phyloP scores from a whole-genome alignment of 371 early-diverging fungal species.

The Circinella umbellata region DNA sequence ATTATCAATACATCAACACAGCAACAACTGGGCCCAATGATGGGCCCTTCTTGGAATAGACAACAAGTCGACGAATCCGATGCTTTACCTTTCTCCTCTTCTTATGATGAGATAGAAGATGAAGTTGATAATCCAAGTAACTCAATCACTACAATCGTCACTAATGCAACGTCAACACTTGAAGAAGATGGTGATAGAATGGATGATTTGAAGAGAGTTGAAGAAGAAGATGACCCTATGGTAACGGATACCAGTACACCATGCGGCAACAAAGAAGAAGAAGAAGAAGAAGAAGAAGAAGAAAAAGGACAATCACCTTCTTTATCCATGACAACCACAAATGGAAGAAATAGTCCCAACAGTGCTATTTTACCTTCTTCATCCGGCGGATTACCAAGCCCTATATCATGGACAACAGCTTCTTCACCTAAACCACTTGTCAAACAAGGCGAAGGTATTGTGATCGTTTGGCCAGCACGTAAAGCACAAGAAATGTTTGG shows the following conservation, averaged over 20 bases:
- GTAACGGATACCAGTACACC: neutral
- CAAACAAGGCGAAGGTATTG: constrained; percentile 43
- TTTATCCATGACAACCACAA: neutral
- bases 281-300: neutral
- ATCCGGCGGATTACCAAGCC: neutral
- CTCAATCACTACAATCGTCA: neutral
- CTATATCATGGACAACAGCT: constrained; percentile 2
- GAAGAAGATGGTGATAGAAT: neutral
- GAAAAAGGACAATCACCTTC: constrained; percentile 1
- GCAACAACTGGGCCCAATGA: neutral
- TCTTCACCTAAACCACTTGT: constrained; percentile 12
- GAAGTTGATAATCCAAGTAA: neutral
- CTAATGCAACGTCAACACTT: neutral
- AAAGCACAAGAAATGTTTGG: constrained; percentile 44
- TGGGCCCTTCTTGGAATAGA: neutral
- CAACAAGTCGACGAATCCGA: neutral
- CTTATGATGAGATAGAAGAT: neutral
- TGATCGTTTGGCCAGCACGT: constrained; percentile 32
- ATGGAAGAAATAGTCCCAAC: constrained; percentile 26
- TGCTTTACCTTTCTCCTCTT: neutral
- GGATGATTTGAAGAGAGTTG: neutral
- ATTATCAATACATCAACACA: neutral
- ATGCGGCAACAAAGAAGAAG: neutral
- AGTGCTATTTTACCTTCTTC: constrained; percentile 9
- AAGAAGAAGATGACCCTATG: neutral